Conservation (phyloP, 129 eudicot genomes). For the Flaveria linearis region DNA sequence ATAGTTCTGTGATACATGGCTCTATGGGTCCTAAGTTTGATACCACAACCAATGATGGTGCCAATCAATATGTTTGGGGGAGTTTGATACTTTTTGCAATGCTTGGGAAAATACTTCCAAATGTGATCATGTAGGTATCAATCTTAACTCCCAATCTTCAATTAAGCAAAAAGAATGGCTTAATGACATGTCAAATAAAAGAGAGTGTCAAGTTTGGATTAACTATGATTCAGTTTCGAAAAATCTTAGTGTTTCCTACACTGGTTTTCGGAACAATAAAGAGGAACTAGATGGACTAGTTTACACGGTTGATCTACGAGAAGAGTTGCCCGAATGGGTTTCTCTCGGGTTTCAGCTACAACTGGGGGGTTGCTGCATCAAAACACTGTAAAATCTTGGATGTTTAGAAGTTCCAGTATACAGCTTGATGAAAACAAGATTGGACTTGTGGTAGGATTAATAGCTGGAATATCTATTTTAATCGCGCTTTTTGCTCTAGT, state of each 20-base stretch:
- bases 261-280: conserved; percentile 11
- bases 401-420: conserved; percentile 32
- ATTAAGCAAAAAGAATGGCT: conserved; percentile 21
- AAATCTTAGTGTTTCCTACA: conserved; percentile 28
- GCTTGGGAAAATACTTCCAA: conserved; percentile 2
- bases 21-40: conserved; percentile 2
- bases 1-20: not conserved
- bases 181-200: conserved; percentile 11
- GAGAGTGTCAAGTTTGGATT: conserved; percentile 31
- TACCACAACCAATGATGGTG: not conserved
- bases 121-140: conserved; percentile 41
- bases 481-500: not conserved
- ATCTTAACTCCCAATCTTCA: conserved; percentile 31
- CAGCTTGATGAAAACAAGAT: not conserved
- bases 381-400: conserved; percentile 41
- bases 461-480: not conserved
- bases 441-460: conserved; percentile 20
- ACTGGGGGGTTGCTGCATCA: conserved; percentile 18
- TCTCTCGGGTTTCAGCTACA: conserved; percentile 42
- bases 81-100: conserved; percentile 40
- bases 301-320: conserved; percentile 38
- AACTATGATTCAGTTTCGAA: conserved; percentile 25
- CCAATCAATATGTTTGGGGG: conserved; percentile 37
- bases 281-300: not conserved
- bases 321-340: conserved; percentile 35